These are phyloP conservation scores for Psilocybe cubensis DNA, from an alignment of 768 basidiomycete genomes.

Conservation along the genomic window DNA sequence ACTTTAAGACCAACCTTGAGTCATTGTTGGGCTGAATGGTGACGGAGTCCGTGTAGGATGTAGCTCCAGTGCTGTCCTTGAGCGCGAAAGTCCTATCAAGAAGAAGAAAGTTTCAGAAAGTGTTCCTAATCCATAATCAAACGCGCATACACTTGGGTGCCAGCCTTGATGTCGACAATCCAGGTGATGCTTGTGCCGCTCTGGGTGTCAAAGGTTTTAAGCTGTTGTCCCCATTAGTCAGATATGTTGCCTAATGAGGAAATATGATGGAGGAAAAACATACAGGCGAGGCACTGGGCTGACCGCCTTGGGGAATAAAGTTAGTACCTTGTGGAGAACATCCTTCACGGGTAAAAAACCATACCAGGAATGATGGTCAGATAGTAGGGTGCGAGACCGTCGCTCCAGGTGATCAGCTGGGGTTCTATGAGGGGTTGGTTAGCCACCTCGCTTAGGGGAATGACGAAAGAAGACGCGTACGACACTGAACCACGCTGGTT, in stretches of 20 bases:
- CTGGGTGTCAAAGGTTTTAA: constrained; percentile 55
- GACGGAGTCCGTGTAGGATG: constrained; percentile 55
- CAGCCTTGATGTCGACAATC: constrained; percentile 49
- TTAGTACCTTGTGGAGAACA: background rate
- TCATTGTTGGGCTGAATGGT: constrained; percentile 42
- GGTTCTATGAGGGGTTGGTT: constrained; percentile 51
- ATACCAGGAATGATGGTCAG: constrained; percentile 64
- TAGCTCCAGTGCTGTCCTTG: constrained; percentile 61
- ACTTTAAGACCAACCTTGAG: constrained; percentile 30
- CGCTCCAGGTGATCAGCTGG: constrained; percentile 53
- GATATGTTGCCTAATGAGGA: constrained; percentile 14
- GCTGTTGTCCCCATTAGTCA: constrained; percentile 39
- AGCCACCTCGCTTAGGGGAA: background rate
- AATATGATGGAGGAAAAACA: constrained; percentile 23
- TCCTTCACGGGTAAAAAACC: constrained; percentile 13
- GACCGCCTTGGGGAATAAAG: constrained; percentile 46
- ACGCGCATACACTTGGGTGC: constrained; percentile 50
- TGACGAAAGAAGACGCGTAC: constrained; percentile 39
- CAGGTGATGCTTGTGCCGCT: constrained; percentile 52
- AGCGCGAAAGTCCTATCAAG: constrained; percentile 50
- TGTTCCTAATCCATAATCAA: background rate
- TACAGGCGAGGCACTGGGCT: constrained; percentile 55
- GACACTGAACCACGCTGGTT: constrained; percentile 46
- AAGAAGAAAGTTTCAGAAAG: background rate
- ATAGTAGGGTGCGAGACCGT: constrained; percentile 60